phyloP scores from a whole-genome alignment of 441 rosid genomes.

The Corymbia citriodora region DNA sequence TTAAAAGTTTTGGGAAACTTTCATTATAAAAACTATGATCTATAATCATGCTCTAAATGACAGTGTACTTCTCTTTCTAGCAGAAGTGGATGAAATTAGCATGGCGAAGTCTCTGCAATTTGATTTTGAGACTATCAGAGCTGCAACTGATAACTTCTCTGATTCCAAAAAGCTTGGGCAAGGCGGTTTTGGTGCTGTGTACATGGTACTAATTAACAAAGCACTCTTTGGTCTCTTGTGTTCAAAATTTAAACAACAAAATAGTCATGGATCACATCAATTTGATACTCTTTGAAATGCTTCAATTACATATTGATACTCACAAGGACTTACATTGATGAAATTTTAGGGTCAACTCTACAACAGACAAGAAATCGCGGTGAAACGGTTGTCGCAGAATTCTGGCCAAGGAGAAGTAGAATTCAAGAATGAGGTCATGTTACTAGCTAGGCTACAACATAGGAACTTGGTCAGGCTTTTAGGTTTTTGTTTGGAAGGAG shows the following conservation, averaged over 20 bases:
- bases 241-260: background rate
- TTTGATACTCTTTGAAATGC: background rate
- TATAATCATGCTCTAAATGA: background rate
- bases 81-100: background rate
- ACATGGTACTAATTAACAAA: background rate
- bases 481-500: background rate
- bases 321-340: background rate
- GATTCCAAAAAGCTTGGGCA: background rate
- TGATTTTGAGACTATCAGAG: background rate
- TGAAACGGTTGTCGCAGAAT: background rate
- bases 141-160: background rate
- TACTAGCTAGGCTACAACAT: background rate
- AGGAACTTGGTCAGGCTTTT: background rate
- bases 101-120: background rate
- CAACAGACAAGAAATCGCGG: rapidly evolving
- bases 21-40: background rate
- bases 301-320: background rate
- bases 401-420: background rate
- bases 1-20: background rate
- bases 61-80: background rate
- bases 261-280: background rate
- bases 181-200: background rate
- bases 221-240: background rate
- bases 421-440: background rate
- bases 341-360: background rate